Conservation (phyloP, 805 yeast species). For the Lachancea sp. region DNA sequence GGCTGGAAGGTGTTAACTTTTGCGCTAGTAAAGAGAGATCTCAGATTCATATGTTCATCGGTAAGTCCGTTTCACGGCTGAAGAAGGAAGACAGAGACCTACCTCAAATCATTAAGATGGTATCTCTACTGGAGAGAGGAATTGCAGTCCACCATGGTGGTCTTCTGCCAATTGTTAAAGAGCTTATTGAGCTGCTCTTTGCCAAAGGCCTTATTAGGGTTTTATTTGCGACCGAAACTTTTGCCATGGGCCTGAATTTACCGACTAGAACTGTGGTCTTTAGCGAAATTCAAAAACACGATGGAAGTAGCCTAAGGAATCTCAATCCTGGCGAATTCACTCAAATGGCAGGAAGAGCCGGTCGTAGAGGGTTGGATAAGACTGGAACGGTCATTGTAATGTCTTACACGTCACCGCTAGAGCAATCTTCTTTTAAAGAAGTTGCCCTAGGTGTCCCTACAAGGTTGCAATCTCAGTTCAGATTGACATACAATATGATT, state of each 20-base stretch:
- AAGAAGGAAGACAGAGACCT: conserved; percentile 87
- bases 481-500: conserved; percentile 94
- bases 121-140: conserved; percentile 82
- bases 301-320: conserved; percentile 75
- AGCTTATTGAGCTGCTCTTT: conserved; percentile 85
- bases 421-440: conserved; percentile 56
- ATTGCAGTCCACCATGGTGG: conserved; percentile 97
- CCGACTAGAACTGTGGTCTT: conserved; percentile 97
- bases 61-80: conserved; percentile 77
- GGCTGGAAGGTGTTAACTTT: conserved; percentile 66
- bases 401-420: conserved; percentile 66
- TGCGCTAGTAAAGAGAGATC: conserved; percentile 81
- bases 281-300: conserved; percentile 79
- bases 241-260: conserved; percentile 96
- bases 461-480: conserved; percentile 81
- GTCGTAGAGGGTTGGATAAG: conserved; percentile 90
- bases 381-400: conserved; percentile 93
- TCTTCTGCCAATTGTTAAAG: conserved; percentile 84
- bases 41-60: conserved; percentile 89
- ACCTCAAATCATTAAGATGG: conserved; percentile 80
- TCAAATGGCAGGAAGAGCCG: conserved; percentile 99
- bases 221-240: conserved; percentile 93
- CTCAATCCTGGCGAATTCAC: conserved; percentile 94
- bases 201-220: conserved; percentile 82
- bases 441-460: conserved; percentile 88